Evolutionary conservation across 495 filamentous ascomycete species (phyloP).

Genomic region (Penicillium steckii): DNA sequence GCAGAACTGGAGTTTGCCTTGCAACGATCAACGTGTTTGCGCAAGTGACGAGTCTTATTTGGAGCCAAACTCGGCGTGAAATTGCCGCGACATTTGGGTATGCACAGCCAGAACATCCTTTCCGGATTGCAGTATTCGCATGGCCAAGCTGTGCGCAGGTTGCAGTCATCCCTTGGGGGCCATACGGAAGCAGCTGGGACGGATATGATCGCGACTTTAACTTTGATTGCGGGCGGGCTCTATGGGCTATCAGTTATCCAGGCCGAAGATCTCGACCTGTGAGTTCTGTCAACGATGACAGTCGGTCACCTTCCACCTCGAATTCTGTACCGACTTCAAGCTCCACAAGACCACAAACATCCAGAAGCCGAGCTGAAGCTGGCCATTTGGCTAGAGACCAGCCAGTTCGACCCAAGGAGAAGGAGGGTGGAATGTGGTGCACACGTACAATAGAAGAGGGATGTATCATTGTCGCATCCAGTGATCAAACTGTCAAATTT

Average conservation of each 20-base stretch:
- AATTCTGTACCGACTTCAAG: not conserved
- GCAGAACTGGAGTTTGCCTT: constrained; percentile 76
- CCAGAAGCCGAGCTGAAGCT: not conserved
- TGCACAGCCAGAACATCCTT: constrained; percentile 88
- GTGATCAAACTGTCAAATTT: constrained; percentile 92
- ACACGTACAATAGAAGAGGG: constrained; percentile 72
- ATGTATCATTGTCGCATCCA: constrained; percentile 91
- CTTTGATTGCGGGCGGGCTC: constrained; percentile 39
- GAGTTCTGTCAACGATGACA: constrained; percentile 1
- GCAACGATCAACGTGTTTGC: constrained; percentile 91
- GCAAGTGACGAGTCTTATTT: constrained; percentile 90
- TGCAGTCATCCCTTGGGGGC: constrained; percentile 84
- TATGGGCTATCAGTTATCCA: constrained; percentile 51
- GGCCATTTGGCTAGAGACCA: constrained; percentile 1
- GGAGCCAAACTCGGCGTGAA: constrained; percentile 81
- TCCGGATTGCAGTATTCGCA: constrained; percentile 88
- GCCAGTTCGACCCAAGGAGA: constrained; percentile 36
- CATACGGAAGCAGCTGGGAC: constrained; percentile 76
- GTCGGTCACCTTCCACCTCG: not conserved
- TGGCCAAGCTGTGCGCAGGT: constrained; percentile 93
- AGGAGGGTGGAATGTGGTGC: constrained; percentile 53
- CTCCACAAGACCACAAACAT: not conserved
- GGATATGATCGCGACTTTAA: constrained; percentile 34
- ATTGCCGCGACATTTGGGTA: constrained; percentile 94
- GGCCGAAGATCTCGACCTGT: constrained; percentile 29